Conservation (phyloP, 148 eudicot species). For the Amaranthus palmeri region DNA sequence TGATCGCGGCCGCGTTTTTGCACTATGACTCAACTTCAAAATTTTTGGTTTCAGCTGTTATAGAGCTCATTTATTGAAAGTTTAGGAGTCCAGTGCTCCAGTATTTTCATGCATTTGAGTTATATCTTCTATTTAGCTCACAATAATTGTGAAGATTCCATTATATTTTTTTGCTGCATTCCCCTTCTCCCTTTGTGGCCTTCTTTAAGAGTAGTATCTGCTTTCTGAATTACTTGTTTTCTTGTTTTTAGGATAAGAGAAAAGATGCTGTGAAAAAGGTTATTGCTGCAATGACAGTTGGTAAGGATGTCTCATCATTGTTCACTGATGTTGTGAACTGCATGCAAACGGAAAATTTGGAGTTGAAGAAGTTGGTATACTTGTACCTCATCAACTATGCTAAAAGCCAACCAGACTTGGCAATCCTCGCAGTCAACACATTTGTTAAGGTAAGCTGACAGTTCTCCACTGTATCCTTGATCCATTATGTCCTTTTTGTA, state of each 20-base stretch:
- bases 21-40: no score
- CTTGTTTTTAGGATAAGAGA: slow-evolving; percentile 73
- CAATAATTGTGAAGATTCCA: background rate
- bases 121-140: background rate
- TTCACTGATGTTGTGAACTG: slow-evolving; percentile 99
- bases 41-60: background rate
- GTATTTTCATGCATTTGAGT: background rate
- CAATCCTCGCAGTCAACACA: slow-evolving; percentile 96
- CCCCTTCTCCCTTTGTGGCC: slow-evolving; percentile 1
- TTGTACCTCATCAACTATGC: slow-evolving; percentile 96
- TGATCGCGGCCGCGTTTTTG: no score
- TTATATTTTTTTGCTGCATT: background rate
- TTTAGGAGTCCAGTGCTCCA: background rate
- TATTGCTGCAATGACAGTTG: slow-evolving; percentile 99
- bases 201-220: background rate
- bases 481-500: background rate
- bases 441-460: slow-evolving; percentile 76
- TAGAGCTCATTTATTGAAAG: background rate
- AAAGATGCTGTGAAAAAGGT: slow-evolving; percentile 99
- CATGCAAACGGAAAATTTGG: slow-evolving; percentile 98
- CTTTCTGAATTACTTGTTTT: background rate
- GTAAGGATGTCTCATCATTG: slow-evolving; percentile 94
- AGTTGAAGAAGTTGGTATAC: slow-evolving; percentile 95
- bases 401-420: slow-evolving; percentile 97
- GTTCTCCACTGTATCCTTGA: slow-evolving; percentile 2